Percentiles rank a stretch among this genome's conserved stretches.
Conservation (phyloP, 164 flowering plant genomes). For the Magnolia sinica region DNA sequence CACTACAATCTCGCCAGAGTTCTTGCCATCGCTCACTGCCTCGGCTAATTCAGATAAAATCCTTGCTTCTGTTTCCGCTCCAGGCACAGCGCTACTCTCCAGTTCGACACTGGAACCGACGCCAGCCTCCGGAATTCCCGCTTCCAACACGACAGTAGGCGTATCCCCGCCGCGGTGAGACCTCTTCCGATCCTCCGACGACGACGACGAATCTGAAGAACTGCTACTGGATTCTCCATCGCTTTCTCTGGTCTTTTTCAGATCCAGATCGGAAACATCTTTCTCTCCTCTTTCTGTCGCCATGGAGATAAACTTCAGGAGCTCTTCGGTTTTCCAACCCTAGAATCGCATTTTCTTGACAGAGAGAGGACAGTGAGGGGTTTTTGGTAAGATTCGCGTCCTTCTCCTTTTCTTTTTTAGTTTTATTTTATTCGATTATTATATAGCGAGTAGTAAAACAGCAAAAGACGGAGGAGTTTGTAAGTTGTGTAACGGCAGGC, state of each 20-base stretch:
- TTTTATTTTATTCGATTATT: no score
- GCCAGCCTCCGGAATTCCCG: not conserved
- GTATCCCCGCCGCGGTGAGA: not conserved
- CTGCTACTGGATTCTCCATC: not conserved
- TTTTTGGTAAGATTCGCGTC: not conserved
- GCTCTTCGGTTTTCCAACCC: not conserved
- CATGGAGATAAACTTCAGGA: not conserved
- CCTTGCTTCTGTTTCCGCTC: not conserved
- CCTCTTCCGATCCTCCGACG: not conserved
- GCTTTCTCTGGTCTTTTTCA: not conserved
- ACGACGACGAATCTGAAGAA: not conserved
- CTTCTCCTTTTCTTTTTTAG: not conserved
- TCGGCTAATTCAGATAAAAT: constrained; percentile 1
- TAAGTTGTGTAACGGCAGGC: not conserved
- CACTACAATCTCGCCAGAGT: not conserved
- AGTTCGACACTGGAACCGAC: not conserved
- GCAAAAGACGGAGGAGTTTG: no score
- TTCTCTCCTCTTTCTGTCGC: constrained; percentile 5
- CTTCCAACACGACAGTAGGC: not conserved
- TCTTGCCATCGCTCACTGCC: not conserved
- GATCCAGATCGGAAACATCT: constrained; percentile 6
- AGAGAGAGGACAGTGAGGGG: not conserved
- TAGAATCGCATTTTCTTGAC: not conserved
- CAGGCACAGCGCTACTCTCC: not conserved
- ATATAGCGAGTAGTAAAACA: not conserved